Percentiles rank a stretch among this genome's conserved stretches.
These are phyloP conservation scores for Nannochloropsis gaditana DNA, from an alignment of 108 stramenopile species.

Conservation along the genomic window DNA sequence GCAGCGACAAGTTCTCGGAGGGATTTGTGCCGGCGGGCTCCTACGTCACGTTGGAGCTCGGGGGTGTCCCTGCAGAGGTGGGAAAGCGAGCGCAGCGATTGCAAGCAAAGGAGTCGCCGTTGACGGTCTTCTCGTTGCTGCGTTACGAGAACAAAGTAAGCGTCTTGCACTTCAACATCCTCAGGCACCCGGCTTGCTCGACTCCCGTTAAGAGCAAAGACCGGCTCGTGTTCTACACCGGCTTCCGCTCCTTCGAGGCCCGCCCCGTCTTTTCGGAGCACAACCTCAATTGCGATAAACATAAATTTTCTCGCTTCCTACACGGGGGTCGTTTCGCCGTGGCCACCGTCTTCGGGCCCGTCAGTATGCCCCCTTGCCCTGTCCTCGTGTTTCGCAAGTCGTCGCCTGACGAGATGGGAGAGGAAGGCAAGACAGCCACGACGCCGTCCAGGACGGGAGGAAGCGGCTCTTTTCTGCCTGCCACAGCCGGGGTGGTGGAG, in stretches of 20 bases:
- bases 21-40: constrained; percentile 75
- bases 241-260: constrained; percentile 82
- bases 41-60: constrained; percentile 75
- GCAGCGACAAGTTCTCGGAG: constrained; percentile 24
- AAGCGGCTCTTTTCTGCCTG: neutral
- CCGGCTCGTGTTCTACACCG: constrained; percentile 76
- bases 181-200: constrained; percentile 50
- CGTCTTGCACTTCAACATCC: constrained; percentile 89
- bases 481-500: neutral
- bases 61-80: constrained; percentile 58
- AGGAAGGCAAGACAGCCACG: neutral
- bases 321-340: constrained; percentile 79
- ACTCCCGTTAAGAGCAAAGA: constrained; percentile 83
- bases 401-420: constrained; percentile 22
- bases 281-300: constrained; percentile 94
- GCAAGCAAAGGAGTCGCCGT: constrained; percentile 57
- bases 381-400: constrained; percentile 41
- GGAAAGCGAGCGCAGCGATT: constrained; percentile 41
- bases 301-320: constrained; percentile 88
- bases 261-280: constrained; percentile 90
- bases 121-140: constrained; percentile 73
- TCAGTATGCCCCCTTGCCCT: constrained; percentile 65
- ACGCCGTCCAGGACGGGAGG: neutral
- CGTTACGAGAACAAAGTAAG: constrained; percentile 89
- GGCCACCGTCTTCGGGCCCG: constrained; percentile 83